These are phyloP conservation scores for Oryza longistaminata DNA, from an alignment of 176 grass and related monocot genomes.

Conservation along the genomic window DNA sequence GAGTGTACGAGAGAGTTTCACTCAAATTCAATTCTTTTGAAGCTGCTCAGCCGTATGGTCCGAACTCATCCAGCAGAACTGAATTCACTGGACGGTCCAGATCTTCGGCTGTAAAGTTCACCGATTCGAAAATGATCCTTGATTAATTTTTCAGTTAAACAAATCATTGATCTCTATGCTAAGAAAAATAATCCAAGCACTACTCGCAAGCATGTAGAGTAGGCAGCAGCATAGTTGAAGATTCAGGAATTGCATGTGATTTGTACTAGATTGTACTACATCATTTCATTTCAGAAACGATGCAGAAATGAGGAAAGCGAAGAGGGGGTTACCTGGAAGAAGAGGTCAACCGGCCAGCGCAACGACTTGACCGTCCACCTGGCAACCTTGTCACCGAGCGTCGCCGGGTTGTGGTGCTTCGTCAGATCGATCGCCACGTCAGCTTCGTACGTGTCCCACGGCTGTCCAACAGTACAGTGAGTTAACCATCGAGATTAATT, in stretches of 20 bases:
- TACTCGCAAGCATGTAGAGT: too few relatives aligned
- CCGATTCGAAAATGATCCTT: background rate
- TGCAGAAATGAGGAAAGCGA: background rate
- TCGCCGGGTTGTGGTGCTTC: background rate
- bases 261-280: too few relatives aligned
- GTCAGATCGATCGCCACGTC: background rate
- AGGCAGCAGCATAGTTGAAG: too few relatives aligned
- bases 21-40: background rate
- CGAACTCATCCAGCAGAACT: background rate
- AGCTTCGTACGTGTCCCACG: background rate
- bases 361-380: background rate
- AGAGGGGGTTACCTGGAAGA: background rate
- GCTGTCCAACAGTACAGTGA: background rate
- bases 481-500: too few relatives aligned
- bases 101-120: background rate
- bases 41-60: background rate
- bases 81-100: background rate
- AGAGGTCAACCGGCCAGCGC: background rate
- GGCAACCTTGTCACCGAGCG: background rate
- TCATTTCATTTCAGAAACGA: background rate
- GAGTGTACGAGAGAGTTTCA: background rate
- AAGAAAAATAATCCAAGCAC: too few relatives aligned
- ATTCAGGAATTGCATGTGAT: too few relatives aligned
- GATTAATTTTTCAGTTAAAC: background rate
- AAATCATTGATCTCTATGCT: background rate